Evolutionary conservation across 2,329 filamentous ascomycete genomes (phyloP).

Genomic region (Massarina eburnea): DNA sequence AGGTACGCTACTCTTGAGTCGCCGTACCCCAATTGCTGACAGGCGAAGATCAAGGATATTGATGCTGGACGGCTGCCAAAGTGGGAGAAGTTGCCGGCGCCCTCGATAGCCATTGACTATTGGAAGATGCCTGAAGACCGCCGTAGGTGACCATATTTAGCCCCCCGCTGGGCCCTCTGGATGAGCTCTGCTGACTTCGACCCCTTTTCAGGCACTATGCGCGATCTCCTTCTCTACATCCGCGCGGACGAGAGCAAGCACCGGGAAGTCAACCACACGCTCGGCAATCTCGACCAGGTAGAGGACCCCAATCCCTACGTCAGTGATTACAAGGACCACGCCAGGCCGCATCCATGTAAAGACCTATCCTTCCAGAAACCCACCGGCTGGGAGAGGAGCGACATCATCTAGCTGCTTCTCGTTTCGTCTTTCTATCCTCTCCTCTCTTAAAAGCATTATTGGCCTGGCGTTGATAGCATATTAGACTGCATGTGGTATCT

Average conservation of each 20-base stretch:
- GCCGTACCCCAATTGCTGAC: too few relatives aligned
- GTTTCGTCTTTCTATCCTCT: slow-evolving; percentile 1
- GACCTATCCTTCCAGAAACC: slow-evolving; percentile 65
- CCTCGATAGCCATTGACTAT: slow-evolving; percentile 87
- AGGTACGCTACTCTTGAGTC: too few relatives aligned
- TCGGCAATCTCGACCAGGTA: slow-evolving; percentile 82
- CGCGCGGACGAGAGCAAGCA: slow-evolving; percentile 55
- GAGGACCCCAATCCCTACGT: slow-evolving; percentile 92
- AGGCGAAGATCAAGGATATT: slow-evolving; percentile 81
- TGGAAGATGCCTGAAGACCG: slow-evolving; percentile 90
- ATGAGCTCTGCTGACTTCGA: too few relatives aligned
- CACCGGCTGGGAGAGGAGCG: slow-evolving; percentile 78
- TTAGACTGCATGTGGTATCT: neutral
- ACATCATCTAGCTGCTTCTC: slow-evolving; percentile 46
- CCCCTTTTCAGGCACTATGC: too few relatives aligned
- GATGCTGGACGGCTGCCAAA: slow-evolving; percentile 80
- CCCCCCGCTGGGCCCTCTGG: too few relatives aligned
- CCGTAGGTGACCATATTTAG: too few relatives aligned
- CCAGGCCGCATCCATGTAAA: slow-evolving; percentile 69
- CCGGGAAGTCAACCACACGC: slow-evolving; percentile 92
- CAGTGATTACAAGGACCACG: slow-evolving; percentile 73
- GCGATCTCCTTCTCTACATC: slow-evolving; percentile 16
- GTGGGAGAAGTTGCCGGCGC: slow-evolving; percentile 78
- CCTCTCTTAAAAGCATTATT: slow-evolving; percentile 12
- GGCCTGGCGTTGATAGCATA: slow-evolving; percentile 5